Evolutionary conservation across 208 protist species (phyloP).

Genomic region (Strigomonas culicis): DNA sequence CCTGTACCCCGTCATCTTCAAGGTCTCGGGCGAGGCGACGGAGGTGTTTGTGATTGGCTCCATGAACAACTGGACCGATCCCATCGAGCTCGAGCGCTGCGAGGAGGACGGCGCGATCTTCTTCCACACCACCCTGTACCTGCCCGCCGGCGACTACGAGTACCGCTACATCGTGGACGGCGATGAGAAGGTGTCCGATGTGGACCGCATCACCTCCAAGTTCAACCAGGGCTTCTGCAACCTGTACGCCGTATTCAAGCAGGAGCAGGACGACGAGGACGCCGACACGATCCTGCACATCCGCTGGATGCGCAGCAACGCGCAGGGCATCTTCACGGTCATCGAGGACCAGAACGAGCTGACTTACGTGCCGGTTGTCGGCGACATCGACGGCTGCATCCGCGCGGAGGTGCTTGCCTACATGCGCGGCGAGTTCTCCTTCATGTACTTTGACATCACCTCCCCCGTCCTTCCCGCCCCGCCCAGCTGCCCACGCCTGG

Average conservation of each 20-base stretch:
- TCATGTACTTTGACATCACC: conserved; percentile 90
- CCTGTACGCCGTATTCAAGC: conserved; percentile 77
- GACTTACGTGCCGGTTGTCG: conserved; percentile 61
- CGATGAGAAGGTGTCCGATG: conserved; percentile 83
- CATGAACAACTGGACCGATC: conserved; percentile 92
- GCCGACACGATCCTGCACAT: conserved; percentile 89
- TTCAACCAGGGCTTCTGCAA: conserved; percentile 88
- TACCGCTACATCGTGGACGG: conserved; percentile 93
- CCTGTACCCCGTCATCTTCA: conserved; percentile 87
- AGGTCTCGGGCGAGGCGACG: conserved; percentile 82
- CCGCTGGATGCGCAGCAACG: conserved; percentile 87
- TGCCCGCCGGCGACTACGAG: conserved; percentile 88
- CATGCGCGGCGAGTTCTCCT: conserved; percentile 83
- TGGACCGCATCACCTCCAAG: conserved; percentile 79
- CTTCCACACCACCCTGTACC: conserved; percentile 91
- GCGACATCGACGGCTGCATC: conserved; percentile 84
- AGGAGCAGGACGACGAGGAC: conserved; percentile 67
- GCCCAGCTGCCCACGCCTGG: conserved; percentile 75
- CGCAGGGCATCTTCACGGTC: conserved; percentile 69
- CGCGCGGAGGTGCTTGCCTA: conserved; percentile 89
- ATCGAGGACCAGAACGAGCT: conserved; percentile 88
- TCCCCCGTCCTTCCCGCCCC: conserved; percentile 71
- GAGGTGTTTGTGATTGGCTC: conserved; percentile 91
- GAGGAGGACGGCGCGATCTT: conserved; percentile 76
- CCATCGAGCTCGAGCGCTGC: conserved; percentile 84